Evolutionary conservation across 768 basidiomycete genomes (phyloP).

Genomic region (Mycena filopes): DNA sequence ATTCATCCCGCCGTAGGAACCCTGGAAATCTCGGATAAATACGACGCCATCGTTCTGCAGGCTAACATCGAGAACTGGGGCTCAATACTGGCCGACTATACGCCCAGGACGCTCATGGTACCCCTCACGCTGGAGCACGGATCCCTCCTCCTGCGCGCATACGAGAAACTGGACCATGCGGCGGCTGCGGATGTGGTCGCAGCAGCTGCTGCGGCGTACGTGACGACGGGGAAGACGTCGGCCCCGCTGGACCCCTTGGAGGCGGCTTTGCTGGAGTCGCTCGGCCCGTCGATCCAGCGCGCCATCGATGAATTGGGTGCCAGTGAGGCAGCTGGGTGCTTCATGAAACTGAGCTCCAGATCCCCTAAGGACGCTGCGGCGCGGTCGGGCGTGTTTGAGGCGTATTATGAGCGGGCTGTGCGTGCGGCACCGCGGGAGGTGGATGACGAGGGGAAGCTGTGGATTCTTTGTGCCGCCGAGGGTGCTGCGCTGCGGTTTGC

Average conservation of each 20-base stretch:
- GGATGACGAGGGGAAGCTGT: conserved; percentile 18
- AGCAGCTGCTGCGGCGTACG: conserved; percentile 16
- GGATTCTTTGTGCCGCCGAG: conserved; percentile 28
- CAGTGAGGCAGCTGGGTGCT: conserved; percentile 18
- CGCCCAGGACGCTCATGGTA: conserved; percentile 20
- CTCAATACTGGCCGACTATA: conserved; percentile 6
- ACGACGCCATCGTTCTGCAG: conserved; percentile 25
- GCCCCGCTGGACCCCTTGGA: conserved; percentile 16
- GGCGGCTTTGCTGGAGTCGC: background rate
- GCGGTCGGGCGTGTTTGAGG: conserved; percentile 32
- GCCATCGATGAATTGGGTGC: conserved; percentile 21
- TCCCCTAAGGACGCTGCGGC: conserved; percentile 34
- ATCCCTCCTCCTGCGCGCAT: conserved; percentile 17
- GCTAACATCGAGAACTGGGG: conserved; percentile 34
- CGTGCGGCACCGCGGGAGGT: conserved; percentile 1
- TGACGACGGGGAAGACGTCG: background rate
- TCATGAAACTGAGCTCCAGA: conserved; percentile 35
- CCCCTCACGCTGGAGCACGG: conserved; percentile 26
- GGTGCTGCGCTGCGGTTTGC: conserved; percentile 28
- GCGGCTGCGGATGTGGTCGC: background rate
- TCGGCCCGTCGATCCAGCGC: conserved; percentile 13
- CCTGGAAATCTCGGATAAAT: conserved; percentile 21
- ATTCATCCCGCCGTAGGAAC: conserved; percentile 6
- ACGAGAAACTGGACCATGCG: conserved; percentile 20
- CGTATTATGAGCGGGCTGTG: conserved; percentile 17